Evolutionary conservation across 2,329 filamentous ascomycete species (phyloP).

Genomic region (Arthrocladium fulminans): DNA sequence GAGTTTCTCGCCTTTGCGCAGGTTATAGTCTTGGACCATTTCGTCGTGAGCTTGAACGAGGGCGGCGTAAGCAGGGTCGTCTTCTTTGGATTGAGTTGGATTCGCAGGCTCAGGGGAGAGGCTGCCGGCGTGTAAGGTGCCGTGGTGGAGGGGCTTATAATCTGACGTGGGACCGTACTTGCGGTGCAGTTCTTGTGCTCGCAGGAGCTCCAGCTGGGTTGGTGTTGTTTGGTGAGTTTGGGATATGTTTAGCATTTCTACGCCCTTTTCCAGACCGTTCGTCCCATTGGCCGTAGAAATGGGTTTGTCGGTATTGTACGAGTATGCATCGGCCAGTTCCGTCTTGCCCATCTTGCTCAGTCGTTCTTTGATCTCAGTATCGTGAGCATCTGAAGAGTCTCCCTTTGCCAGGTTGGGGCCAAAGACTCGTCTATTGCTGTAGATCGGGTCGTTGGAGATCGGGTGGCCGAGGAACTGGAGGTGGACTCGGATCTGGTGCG

Average conservation of each 20-base stretch:
- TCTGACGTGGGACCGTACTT: conserved; percentile 29
- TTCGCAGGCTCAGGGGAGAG: conserved; percentile 7
- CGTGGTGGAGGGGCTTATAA: conserved; percentile 30
- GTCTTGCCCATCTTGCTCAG: conserved; percentile 88
- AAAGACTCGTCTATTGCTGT: conserved; percentile 89
- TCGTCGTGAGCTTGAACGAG: conserved; percentile 50
- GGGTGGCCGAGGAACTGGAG: conserved; percentile 90
- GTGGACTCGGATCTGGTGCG: conserved; percentile 90
- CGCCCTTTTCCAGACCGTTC: conserved; percentile 18
- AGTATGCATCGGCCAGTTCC: conserved; percentile 79
- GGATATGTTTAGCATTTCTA: conserved; percentile 20
- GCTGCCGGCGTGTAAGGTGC: conserved; percentile 30
- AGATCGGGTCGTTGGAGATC: conserved; percentile 95
- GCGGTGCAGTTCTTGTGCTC: conserved; percentile 16
- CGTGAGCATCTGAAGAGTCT: conserved; percentile 61
- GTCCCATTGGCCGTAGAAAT: conserved; percentile 2
- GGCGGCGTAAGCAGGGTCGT: conserved; percentile 16
- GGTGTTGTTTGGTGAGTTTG: conserved; percentile 23
- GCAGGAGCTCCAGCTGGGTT: conserved; percentile 14
- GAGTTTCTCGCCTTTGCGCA: conserved; percentile 85
- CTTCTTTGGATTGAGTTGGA: conserved; percentile 9
- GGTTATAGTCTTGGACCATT: conserved; percentile 83
- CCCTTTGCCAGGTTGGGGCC: conserved; percentile 64
- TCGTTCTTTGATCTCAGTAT: conserved; percentile 81
- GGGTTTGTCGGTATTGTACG: conserved; percentile 54